Evolutionary conservation across 2,329 filamentous ascomycete genomes (phyloP).

Genomic region (Aureobasidium sp.): DNA sequence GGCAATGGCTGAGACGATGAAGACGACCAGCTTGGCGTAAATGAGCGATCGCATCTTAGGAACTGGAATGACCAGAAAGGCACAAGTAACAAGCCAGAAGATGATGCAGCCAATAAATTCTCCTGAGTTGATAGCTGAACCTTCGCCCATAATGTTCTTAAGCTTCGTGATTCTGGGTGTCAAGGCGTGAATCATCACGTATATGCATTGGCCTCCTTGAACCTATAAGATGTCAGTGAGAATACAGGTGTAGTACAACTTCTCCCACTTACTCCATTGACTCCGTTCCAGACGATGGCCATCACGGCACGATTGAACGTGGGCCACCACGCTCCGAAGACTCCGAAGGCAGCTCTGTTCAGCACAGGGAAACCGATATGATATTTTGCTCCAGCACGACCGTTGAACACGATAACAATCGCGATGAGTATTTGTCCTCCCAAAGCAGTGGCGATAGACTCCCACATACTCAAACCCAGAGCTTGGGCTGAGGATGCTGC

Average conservation of each 20-base stretch:
- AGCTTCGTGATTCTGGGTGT: neutral
- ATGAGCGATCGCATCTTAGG: neutral
- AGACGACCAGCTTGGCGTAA: slow-evolving; percentile 1
- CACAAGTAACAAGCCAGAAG: neutral
- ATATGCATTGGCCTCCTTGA: slow-evolving; percentile 4
- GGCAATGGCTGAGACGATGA: neutral
- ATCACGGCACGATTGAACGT: slow-evolving; percentile 36
- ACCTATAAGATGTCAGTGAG: neutral
- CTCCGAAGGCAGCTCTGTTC: slow-evolving; percentile 35
- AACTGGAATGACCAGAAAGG: neutral
- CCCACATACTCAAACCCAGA: slow-evolving; percentile 38
- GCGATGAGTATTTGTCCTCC: slow-evolving; percentile 35
- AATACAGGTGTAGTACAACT: too few species aligned
- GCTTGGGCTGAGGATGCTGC: slow-evolving; percentile 1
- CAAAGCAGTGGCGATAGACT: slow-evolving; percentile 30
- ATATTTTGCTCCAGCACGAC: slow-evolving; percentile 35
- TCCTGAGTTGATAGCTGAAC: neutral
- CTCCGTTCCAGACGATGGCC: slow-evolving; percentile 37
- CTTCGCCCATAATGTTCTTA: slow-evolving; percentile 3
- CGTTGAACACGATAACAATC: slow-evolving; percentile 35
- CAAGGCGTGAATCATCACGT: slow-evolving; percentile 1
- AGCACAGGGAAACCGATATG: slow-evolving; percentile 36
- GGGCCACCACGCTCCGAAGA: slow-evolving; percentile 39
- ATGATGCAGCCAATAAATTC: neutral
- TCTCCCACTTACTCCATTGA: neutral